Conservation (phyloP, 805 yeast species). For the Deakozyma indianensis region DNA sequence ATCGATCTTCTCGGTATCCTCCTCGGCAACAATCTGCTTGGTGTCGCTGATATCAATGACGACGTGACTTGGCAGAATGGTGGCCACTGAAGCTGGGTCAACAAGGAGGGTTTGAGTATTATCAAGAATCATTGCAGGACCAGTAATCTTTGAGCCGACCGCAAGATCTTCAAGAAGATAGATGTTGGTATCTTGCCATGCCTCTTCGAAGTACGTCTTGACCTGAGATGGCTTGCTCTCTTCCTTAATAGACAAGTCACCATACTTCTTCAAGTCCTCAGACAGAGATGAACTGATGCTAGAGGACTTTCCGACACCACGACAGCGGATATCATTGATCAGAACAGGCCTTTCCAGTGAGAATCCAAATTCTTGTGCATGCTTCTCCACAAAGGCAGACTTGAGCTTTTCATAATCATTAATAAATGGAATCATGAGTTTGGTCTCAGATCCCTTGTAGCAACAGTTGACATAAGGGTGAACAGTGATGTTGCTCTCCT, state of each 20-base stretch:
- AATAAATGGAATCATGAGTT: constrained; percentile 42
- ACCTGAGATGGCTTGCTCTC: not conserved
- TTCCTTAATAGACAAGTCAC: constrained; percentile 10
- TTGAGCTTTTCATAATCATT: constrained; percentile 21
- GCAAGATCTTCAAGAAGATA: constrained; percentile 39
- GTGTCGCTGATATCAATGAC: constrained; percentile 25
- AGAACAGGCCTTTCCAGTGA: constrained; percentile 41
- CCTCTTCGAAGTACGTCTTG: constrained; percentile 36
- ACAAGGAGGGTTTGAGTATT: constrained; percentile 69
- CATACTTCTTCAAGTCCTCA: constrained; percentile 33
- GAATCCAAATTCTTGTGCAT: constrained; percentile 64
- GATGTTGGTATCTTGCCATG: constrained; percentile 36
- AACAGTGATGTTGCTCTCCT: constrained; percentile 27
- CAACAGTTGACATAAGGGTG: constrained; percentile 66
- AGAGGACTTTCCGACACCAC: constrained; percentile 51
- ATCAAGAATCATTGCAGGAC: constrained; percentile 71
- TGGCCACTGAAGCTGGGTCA: constrained; percentile 46
- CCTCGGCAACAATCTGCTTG: constrained; percentile 6
- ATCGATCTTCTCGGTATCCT: constrained; percentile 30
- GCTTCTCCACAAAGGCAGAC: constrained; percentile 36
- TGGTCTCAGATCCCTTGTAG: constrained; percentile 83
- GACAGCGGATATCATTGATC: constrained; percentile 60
- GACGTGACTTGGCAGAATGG: constrained; percentile 48
- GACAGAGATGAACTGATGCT: not conserved
- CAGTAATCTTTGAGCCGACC: constrained; percentile 38